Conservation (phyloP, 1,284 basidiomycete genomes). For the Tylopilus microsporus region DNA sequence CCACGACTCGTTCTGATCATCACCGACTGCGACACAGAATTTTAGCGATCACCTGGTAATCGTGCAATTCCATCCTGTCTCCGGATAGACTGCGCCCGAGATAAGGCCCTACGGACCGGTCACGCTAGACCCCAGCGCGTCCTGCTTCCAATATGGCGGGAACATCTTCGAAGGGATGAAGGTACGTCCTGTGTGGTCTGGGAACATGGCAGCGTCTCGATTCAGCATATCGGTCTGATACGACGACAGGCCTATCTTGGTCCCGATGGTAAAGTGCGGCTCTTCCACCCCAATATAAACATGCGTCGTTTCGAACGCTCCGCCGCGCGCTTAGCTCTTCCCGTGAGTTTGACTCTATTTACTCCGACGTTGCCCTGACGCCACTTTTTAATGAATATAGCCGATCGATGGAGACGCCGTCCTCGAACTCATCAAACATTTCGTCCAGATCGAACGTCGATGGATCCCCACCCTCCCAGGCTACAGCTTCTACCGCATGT, state of each 20-base stretch:
- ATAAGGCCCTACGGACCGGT: constrained; percentile 78
- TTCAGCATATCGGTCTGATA: too few relatives aligned
- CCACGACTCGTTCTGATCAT: neutral
- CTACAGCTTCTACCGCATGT: constrained; percentile 59
- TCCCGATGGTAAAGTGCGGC: constrained; percentile 54
- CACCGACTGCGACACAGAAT: constrained; percentile 24
- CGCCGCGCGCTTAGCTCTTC: constrained; percentile 61
- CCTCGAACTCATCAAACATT: constrained; percentile 62
- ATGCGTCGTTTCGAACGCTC: constrained; percentile 70
- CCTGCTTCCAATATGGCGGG: constrained; percentile 72
- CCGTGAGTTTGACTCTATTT: constrained; percentile 35
- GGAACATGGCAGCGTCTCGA: too few relatives aligned
- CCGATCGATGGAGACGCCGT: constrained; percentile 61
- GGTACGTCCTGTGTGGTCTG: too few relatives aligned
- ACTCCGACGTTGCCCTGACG: too few relatives aligned
- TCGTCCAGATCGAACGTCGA: constrained; percentile 62
- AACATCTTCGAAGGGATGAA: too few relatives aligned
- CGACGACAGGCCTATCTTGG: constrained; percentile 64
- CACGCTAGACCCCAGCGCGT: constrained; percentile 67
- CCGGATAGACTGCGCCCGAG: constrained; percentile 75
- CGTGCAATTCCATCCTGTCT: constrained; percentile 54
- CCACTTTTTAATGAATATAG: constrained; percentile 30
- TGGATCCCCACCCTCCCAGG: constrained; percentile 73
- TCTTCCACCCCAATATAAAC: constrained; percentile 80
- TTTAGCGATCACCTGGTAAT: constrained; percentile 81